Percentiles rank a stretch among this genome's conserved stretches.
phyloP scores from a whole-genome alignment of 129 eudicot species.

The Pseudognaphalium luteoalbum region DNA sequence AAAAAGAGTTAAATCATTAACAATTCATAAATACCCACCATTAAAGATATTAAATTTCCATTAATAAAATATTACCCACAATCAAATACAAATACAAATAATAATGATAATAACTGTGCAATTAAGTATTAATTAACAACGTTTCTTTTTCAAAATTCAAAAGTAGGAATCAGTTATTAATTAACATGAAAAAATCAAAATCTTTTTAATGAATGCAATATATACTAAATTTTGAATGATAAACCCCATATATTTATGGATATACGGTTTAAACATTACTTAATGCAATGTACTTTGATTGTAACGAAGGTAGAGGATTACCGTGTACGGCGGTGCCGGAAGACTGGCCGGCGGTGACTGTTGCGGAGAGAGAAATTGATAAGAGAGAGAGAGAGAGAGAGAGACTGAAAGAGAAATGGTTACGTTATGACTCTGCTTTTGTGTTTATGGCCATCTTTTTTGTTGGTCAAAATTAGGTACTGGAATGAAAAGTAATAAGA shows the following conservation, averaged over 20 bases:
- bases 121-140: not conserved
- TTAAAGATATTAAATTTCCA: slow-evolving; percentile 21
- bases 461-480: slow-evolving; percentile 7
- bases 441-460: slow-evolving; percentile 1
- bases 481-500: not conserved
- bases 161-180: slow-evolving; percentile 2
- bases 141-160: slow-evolving; percentile 36
- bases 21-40: slow-evolving; percentile 16
- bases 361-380: slow-evolving; percentile 38
- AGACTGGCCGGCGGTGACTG: slow-evolving; percentile 35
- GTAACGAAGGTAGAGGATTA: slow-evolving; percentile 24
- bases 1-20: slow-evolving; percentile 13
- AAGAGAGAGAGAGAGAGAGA: slow-evolving; percentile 31
- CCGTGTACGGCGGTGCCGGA: slow-evolving; percentile 27
- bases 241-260: slow-evolving; percentile 12
- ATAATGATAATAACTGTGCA: slow-evolving; percentile 8
- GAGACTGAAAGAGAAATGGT: slow-evolving; percentile 19
- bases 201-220: not conserved
- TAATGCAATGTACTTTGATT: slow-evolving; percentile 18
- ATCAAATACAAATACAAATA: slow-evolving; percentile 5
- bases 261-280: not conserved
- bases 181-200: not conserved
- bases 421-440: slow-evolving; percentile 7
- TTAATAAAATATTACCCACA: slow-evolving; percentile 5
- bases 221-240: slow-evolving; percentile 13